These are phyloP conservation scores for Xylaria multiplex DNA, from an alignment of 2,329 filamentous ascomycete species.

Conservation along the genomic window DNA sequence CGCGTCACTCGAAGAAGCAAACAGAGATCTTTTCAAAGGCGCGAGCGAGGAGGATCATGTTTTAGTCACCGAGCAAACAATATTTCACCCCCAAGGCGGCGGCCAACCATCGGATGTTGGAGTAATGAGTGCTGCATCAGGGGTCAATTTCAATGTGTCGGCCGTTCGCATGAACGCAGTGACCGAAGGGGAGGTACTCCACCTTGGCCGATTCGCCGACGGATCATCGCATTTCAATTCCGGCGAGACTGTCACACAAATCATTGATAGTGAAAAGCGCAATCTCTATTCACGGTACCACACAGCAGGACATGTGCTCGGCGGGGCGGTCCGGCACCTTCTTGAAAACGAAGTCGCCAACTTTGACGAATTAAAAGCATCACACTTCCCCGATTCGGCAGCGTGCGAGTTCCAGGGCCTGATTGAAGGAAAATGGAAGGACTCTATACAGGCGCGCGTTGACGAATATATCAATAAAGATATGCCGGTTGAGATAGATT, in stretches of 20 bases:
- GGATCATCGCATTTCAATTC: constrained; percentile 49
- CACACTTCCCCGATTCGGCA: constrained; percentile 74
- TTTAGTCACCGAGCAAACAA: constrained; percentile 71
- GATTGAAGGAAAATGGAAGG: constrained; percentile 72
- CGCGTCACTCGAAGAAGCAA: constrained; percentile 59
- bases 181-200: constrained; percentile 67
- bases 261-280: constrained; percentile 69
- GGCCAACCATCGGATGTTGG: constrained; percentile 78
- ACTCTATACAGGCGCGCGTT: constrained; percentile 68
- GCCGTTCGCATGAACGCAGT: constrained; percentile 66
- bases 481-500: constrained; percentile 71
- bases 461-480: constrained; percentile 66
- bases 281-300: constrained; percentile 74
- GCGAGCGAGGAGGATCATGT: constrained; percentile 61
- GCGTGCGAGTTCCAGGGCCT: constrained; percentile 73
- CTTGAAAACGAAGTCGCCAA: constrained; percentile 60
- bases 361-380: constrained; percentile 76
- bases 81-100: constrained; percentile 80
- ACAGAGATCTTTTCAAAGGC: constrained; percentile 68
- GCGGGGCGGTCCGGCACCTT: constrained; percentile 71
- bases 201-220: constrained; percentile 67
- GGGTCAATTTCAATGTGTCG: constrained; percentile 60
- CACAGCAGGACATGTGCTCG: constrained; percentile 78
- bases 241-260: constrained; percentile 62
- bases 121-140: constrained; percentile 55